phyloP scores from a whole-genome alignment of 2,329 filamentous ascomycete species.

The Aspergillus sp. region DNA sequence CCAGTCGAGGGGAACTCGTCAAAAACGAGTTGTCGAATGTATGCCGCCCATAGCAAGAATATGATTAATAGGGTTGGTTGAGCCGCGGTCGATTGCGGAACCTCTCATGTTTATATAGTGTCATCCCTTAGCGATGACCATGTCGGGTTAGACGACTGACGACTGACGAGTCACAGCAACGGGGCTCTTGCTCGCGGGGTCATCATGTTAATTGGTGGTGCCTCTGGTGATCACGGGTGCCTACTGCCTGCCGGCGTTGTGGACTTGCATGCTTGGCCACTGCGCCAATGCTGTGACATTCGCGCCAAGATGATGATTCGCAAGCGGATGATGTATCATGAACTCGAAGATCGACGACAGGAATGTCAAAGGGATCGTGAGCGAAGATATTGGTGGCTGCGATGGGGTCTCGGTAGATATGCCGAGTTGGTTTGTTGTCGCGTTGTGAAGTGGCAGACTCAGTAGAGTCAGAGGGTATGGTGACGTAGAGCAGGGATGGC shows the following conservation, averaged over 20 bases:
- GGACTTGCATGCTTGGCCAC: constrained; percentile 19
- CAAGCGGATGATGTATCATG: constrained; percentile 4
- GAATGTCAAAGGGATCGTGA: constrained; percentile 18
- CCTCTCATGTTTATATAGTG: constrained; percentile 27
- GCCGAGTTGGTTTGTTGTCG: neutral
- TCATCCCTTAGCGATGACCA: too few species aligned
- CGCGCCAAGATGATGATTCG: constrained; percentile 23
- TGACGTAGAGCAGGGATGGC: neutral
- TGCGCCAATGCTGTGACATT: constrained; percentile 21
- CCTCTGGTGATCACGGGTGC: neutral
- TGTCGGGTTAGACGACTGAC: too few species aligned
- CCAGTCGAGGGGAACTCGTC: too few species aligned
- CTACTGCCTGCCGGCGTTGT: constrained; percentile 2
- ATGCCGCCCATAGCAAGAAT: neutral
- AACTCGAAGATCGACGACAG: neutral
- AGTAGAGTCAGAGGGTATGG: neutral
- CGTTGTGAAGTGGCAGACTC: neutral
- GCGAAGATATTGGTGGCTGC: constrained; percentile 13
- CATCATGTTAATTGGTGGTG: neutral
- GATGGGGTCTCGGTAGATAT: constrained; percentile 4
- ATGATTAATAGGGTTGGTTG: constrained; percentile 7
- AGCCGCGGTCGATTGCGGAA: constrained; percentile 27
- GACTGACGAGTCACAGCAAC: too few species aligned
- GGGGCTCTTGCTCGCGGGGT: neutral
- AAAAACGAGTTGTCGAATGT: neutral